These are phyloP conservation scores for Plasmodium vivax DNA, from an alignment of 169 alveolate species.

Conservation along the genomic window DNA sequence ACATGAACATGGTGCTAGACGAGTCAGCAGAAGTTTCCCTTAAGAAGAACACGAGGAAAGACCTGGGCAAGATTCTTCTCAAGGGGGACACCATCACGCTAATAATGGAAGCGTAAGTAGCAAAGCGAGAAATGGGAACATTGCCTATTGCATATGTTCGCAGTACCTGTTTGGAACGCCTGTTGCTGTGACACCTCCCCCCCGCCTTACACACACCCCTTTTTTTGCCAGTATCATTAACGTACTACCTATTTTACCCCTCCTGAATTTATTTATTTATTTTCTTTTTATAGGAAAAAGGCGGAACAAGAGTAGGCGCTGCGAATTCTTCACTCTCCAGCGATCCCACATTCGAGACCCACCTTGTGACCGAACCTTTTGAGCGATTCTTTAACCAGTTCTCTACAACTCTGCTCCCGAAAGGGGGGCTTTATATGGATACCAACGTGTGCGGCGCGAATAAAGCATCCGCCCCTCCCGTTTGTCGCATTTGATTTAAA, in stretches of 20 bases:
- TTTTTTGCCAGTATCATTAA: no score
- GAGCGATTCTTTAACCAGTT: neutral
- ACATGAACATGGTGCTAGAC: slow-evolving; percentile 96
- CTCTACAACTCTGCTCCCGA: neutral
- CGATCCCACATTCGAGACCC: neutral
- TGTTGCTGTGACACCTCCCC: neutral
- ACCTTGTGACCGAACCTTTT: neutral
- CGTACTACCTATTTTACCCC: neutral
- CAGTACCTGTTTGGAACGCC: neutral
- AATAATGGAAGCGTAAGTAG: slow-evolving; percentile 86
- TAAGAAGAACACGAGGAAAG: slow-evolving; percentile 89
- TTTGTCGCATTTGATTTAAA: slow-evolving; percentile 2
- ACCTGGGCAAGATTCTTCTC: slow-evolving; percentile 92
- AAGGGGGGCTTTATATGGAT: neutral
- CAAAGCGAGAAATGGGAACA: neutral
- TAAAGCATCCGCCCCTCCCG: neutral
- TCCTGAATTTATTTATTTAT: neutral
- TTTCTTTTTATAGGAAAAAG: neutral
- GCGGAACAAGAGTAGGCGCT: neutral
- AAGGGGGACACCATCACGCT: slow-evolving; percentile 96
- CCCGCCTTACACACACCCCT: neutral
- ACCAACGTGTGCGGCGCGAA: neutral
- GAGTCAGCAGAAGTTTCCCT: slow-evolving; percentile 93
- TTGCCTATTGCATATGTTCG: neutral
- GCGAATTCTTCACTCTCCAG: neutral